Percentiles rank a stretch among this genome's conserved stretches.
phyloP scores from a whole-genome alignment of 2,329 filamentous ascomycete species.

The Chaetomium strumarium region DNA sequence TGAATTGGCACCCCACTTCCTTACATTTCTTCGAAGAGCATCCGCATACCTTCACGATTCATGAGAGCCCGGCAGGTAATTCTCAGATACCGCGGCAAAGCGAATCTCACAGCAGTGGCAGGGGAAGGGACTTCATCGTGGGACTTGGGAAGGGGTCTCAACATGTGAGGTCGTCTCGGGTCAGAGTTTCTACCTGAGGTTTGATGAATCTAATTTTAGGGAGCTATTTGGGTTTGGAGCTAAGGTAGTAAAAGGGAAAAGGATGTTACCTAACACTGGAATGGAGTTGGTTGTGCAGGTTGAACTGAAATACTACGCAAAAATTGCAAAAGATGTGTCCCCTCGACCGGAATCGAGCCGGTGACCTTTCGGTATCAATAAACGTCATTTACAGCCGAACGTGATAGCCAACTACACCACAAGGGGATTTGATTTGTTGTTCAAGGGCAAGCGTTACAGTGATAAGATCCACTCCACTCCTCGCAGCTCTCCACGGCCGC shows the following conservation, averaged over 20 bases:
- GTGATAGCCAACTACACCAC: slow-evolving; percentile 21
- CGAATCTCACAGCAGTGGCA: neutral
- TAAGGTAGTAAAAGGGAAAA: too few species aligned
- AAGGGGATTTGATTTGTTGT: slow-evolving; percentile 17
- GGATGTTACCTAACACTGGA: neutral
- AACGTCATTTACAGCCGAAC: slow-evolving; percentile 19
- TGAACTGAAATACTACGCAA: neutral
- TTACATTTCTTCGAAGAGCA: too few species aligned
- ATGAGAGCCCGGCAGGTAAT: too few species aligned
- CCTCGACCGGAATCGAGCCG: slow-evolving; percentile 21
- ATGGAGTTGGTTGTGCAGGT: neutral
- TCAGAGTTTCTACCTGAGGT: neutral
- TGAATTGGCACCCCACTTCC: too few species aligned
- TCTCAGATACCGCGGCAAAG: too few species aligned
- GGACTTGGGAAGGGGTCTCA: neutral
- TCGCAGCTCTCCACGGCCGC: too few species aligned
- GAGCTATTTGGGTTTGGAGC: too few species aligned
- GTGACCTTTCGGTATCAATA: slow-evolving; percentile 21
- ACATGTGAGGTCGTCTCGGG: neutral
- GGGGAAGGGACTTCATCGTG: slow-evolving; percentile 2
- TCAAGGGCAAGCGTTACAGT: neutral
- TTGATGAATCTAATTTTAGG: too few species aligned
- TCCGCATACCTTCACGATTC: too few species aligned
- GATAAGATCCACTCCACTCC: too few species aligned
- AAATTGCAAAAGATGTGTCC: slow-evolving; percentile 7